Percentiles rank a stretch among this genome's conserved stretches.
These are phyloP conservation scores for Salix exigua DNA, from an alignment of 345 rosid species.

Conservation along the genomic window DNA sequence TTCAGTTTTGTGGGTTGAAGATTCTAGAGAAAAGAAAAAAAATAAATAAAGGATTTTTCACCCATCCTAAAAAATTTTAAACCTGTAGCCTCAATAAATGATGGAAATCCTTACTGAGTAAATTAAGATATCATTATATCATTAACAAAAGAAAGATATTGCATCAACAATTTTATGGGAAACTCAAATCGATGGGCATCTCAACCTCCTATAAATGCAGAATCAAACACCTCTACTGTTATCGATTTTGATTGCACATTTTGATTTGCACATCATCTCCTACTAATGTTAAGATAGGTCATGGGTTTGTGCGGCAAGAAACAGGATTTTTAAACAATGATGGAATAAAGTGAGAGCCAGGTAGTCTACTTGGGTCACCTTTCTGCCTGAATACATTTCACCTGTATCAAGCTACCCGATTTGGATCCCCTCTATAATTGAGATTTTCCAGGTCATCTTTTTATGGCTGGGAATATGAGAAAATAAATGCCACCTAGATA, in stretches of 20 bases:
- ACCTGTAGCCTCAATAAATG: neutral
- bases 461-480: neutral
- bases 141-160: neutral
- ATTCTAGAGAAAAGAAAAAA: neutral
- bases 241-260: too few species aligned
- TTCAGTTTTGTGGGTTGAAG: neutral
- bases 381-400: neutral
- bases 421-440: neutral
- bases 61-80: neutral
- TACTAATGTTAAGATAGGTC: neutral
- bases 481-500: neutral
- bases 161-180: neutral
- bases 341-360: neutral
- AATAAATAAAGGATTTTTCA: neutral
- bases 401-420: neutral
- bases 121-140: neutral
- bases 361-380: neutral
- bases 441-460: neutral
- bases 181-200: neutral
- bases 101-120: neutral
- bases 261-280: too few species aligned
- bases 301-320: neutral
- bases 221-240: neutral
- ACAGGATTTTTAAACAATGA: neutral
- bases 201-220: neutral